Base-by-base conservation (phyloP, 305 asterid genomes). In the Caryopteris hybrid region DNA sequence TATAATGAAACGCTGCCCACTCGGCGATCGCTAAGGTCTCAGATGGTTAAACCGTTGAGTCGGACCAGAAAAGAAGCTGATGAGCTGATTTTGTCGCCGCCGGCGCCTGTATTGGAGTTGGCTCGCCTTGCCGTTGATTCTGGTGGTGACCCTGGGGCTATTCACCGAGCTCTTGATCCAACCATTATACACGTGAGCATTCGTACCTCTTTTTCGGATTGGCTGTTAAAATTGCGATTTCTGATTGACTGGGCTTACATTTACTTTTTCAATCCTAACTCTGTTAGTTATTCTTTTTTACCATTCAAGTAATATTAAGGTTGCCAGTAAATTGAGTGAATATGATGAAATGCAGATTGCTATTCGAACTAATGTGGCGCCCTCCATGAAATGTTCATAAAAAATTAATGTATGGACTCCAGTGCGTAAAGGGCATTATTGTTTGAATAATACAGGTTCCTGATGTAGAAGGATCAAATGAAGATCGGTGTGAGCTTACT, bases 61-160 rank as follows among this genome's bases (percentile, higher is more conserved):
- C 51, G 74, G 60, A 59, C 67, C 43, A 23, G 53, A 62, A 70
- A 33, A 53, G 76, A 75, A 17, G 66, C 70, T 17, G 78, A 90
- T 68, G 79, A 80, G 77, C 70, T 83, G 65, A 83, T 92, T 41
- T 66, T 83, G 82, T 88, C 83, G 80, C 96, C 97, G 3, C 97
- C 98, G 29, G 74, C 68, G 58, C 72, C 97, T 0, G 85, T 92
- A 4, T 55, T 89, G 84, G 98, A 92, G 77, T 80, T 92, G 54
- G 97, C 91, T 67, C 92, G 96, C 13, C 83, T 92, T 4, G 88
- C 95, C 8, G 55, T 88, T 52, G 97, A 92, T 57, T 92, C 97
- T 0, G 95, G 98, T n/a, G 90, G 74, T 48, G 93, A 89, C 25
- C 87, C 95, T 34, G 95, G 81, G 39, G 84, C 92, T 52, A 84